These are phyloP conservation scores for Cercospora janseana DNA, from an alignment of 2,329 filamentous ascomycete species.

Conservation along the genomic window DNA sequence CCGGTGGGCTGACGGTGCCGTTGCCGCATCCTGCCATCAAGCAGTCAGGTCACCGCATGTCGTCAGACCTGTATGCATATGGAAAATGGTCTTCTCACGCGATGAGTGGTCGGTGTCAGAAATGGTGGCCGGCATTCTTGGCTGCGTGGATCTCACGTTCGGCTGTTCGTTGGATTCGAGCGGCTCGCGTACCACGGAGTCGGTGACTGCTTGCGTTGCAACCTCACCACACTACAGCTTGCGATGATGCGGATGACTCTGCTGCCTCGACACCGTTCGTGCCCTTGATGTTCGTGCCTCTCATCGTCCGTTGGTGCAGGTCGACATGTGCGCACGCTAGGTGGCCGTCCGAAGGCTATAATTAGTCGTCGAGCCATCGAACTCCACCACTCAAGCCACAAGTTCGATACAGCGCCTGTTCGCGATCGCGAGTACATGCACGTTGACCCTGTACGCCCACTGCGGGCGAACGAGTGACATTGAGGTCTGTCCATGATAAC, in stretches of 20 bases:
- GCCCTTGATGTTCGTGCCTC: not conserved
- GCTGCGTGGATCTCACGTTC: not conserved
- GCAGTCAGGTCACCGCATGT: not conserved
- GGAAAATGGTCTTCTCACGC: not conserved
- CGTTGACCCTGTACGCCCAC: not conserved
- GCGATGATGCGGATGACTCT: not conserved
- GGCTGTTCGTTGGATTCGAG: too few species aligned
- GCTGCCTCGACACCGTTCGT: not conserved
- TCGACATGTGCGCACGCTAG: not conserved
- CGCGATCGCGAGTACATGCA: not conserved
- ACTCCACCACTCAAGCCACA: not conserved
- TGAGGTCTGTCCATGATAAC: not conserved
- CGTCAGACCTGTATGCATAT: not conserved
- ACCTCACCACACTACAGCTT: too few species aligned
- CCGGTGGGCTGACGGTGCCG: conserved; percentile 1
- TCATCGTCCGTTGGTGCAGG: not conserved
- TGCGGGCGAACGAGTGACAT: not conserved
- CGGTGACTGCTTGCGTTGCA: too few species aligned
- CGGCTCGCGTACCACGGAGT: too few species aligned
- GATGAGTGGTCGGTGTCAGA: conserved; percentile 4
- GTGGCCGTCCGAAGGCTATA: not conserved
- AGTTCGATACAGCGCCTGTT: not conserved
- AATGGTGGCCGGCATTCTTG: too few species aligned
- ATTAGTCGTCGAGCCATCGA: not conserved
- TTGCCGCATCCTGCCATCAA: not conserved